Base-by-base conservation (phyloP, 192 early-diverging fungal species). In the Coemansia biformis region DNA sequence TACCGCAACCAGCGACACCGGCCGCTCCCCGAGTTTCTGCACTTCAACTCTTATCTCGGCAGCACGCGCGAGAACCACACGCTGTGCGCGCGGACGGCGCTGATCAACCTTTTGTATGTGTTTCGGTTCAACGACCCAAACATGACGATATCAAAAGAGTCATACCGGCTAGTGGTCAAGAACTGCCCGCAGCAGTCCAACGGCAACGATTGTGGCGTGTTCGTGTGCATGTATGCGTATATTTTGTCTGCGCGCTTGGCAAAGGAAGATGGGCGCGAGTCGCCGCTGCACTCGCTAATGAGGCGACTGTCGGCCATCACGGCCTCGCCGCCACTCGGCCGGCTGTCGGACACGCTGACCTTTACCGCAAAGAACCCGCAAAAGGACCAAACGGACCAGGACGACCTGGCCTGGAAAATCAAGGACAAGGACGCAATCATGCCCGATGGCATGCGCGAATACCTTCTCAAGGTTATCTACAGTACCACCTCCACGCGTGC, bases 101-200 rank as follows among this genome's bases (percentile, higher is more conserved):
- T 72, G n/a, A 72, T 64, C 37, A 72, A 72, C 42, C 57, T 72
- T 0, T 43, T 72, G 0, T 72, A 72, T 12, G 61, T 72, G 44
- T 64, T 72, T 22, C 39, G 68, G 9, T 53, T 54, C 22, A 72
- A 72, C 44, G 68, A 72, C 24, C 48, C 61, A 8, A 39, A 15
- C 11, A 72, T 72, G 68, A 34, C 17, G 0, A 72, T 72, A 15
- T 72, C 68, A 0, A 60, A 72, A 21, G 68, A 72, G 13, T 64
- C 68, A 4, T 72, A 72, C 29, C 54, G 49, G 46, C 57, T 72
- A 13, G 60, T 72, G 8, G 48, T 72, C 34, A 72, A 72, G 43
- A 72, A 59, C 38, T 72, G 68, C 13, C 68, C 68, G 32, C 68
- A 72, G 46, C 68, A 72, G 56, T 49, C 21, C 0, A 72, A 72